phyloP scores from a whole-genome alignment of 768 basidiomycete genomes.

The Pleurotus platypus region DNA sequence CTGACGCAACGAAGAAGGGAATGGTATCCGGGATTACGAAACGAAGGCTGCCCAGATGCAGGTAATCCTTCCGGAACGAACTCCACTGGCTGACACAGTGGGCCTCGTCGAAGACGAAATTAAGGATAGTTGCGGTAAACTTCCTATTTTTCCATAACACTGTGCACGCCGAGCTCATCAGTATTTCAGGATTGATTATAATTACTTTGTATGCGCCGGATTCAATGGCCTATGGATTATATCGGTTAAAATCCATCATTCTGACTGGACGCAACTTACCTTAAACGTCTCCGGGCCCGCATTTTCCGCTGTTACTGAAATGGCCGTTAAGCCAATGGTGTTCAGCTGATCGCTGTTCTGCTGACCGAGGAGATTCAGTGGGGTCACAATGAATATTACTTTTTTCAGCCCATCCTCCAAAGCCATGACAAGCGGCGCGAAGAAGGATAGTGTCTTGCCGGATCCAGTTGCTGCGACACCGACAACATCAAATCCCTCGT shows the following conservation, averaged over 20 bases:
- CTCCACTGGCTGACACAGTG: slow-evolving; percentile 37
- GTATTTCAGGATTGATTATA: slow-evolving; percentile 23
- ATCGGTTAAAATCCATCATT: neutral
- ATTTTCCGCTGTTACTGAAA: slow-evolving; percentile 15
- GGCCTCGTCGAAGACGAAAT: slow-evolving; percentile 34
- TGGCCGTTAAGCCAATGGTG: slow-evolving; percentile 13
- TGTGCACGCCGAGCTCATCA: slow-evolving; percentile 18
- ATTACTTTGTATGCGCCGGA: slow-evolving; percentile 19
- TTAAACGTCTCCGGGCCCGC: slow-evolving; percentile 12
- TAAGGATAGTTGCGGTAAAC: slow-evolving; percentile 20
- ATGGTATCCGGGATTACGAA: slow-evolving; percentile 23
- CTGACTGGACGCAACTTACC: slow-evolving; percentile 14
- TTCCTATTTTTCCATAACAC: slow-evolving; percentile 15
- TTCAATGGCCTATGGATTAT: slow-evolving; percentile 19
- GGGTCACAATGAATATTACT: slow-evolving; percentile 22
- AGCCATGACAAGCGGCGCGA: slow-evolving; percentile 16
- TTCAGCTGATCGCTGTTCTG: slow-evolving; percentile 19
- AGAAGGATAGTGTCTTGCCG: slow-evolving; percentile 20
- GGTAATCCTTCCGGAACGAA: slow-evolving; percentile 30
- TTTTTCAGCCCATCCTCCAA: slow-evolving; percentile 13
- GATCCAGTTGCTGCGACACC: slow-evolving; percentile 16
- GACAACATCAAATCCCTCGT: slow-evolving; percentile 14
- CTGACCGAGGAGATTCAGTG: slow-evolving; percentile 25
- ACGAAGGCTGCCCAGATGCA: slow-evolving; percentile 17
- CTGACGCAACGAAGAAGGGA: slow-evolving; percentile 28